phyloP scores from a whole-genome alignment of 2,329 filamentous ascomycete genomes.

The Gaeumannomyces sp. region DNA sequence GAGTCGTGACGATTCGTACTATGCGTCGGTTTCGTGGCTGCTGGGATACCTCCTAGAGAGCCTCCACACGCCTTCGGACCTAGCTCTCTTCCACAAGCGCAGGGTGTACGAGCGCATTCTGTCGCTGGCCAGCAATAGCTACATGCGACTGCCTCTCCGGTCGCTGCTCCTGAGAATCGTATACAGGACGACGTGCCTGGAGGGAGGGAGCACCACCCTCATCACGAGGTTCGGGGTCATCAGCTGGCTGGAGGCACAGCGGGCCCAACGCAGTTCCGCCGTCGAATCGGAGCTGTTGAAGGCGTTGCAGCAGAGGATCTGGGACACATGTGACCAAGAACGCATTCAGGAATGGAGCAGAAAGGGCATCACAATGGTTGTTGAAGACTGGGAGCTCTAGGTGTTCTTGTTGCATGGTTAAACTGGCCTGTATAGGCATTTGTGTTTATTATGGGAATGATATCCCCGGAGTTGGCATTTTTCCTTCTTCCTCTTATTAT shows the following conservation, averaged over 20 bases:
- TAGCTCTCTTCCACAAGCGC: constrained; percentile 54
- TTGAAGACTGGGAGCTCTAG: constrained; percentile 2
- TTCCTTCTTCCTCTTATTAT: neutral
- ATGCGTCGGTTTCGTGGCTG: constrained; percentile 69
- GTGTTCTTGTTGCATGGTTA: neutral
- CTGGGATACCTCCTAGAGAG: constrained; percentile 64
- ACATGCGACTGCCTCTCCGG: constrained; percentile 52
- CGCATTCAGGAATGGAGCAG: constrained; percentile 62
- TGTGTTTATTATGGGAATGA: neutral
- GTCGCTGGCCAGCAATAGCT: constrained; percentile 61
- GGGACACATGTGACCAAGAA: constrained; percentile 60
- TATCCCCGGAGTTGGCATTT: neutral
- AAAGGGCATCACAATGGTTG: constrained; percentile 27
- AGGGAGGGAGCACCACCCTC: constrained; percentile 71
- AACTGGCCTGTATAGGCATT: no score
- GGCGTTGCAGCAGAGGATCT: constrained; percentile 50
- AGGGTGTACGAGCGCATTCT: constrained; percentile 71
- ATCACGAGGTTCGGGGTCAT: constrained; percentile 69
- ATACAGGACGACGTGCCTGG: constrained; percentile 60
- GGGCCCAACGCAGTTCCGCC: constrained; percentile 33
- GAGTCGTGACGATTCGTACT: constrained; percentile 65
- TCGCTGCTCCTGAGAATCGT: constrained; percentile 57
- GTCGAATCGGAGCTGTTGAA: constrained; percentile 45
- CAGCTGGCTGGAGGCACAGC: constrained; percentile 65
- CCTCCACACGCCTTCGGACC: constrained; percentile 52